Conservation (phyloP, 768 basidiomycete species). For the Hypholoma sublateritium region DNA sequence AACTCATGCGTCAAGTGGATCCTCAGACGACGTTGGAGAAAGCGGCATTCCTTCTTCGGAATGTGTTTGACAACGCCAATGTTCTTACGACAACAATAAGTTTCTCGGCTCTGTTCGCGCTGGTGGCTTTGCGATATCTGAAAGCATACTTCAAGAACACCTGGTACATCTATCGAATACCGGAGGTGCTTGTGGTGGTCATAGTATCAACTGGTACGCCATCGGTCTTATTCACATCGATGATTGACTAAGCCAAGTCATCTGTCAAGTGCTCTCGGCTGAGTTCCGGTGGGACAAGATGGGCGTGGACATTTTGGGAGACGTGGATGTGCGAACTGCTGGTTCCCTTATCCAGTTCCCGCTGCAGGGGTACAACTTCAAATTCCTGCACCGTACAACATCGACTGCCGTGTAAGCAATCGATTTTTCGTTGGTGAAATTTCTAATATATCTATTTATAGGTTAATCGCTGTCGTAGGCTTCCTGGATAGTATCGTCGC, state of each 20-base stretch:
- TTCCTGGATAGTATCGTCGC: constrained; percentile 95
- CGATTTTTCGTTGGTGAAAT: not conserved
- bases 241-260: not conserved
- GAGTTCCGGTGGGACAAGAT: constrained; percentile 71
- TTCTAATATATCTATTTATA: constrained; percentile 22
- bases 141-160: constrained; percentile 59
- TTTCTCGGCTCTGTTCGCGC: constrained; percentile 62
- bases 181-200: constrained; percentile 90
- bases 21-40: constrained; percentile 78
- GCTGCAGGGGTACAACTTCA: constrained; percentile 53
- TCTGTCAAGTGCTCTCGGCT: constrained; percentile 61
- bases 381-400: constrained; percentile 76
- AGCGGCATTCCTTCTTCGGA: constrained; percentile 66
- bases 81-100: constrained; percentile 71
- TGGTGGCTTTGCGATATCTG: constrained; percentile 61
- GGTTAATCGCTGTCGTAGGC: constrained; percentile 80
- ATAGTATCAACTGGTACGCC: constrained; percentile 75
- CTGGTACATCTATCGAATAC: constrained; percentile 77
- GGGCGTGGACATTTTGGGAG: constrained; percentile 84
- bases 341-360: constrained; percentile 74
- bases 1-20: constrained; percentile 51
- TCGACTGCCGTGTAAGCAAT: constrained; percentile 71
- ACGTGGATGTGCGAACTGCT: constrained; percentile 64
- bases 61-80: constrained; percentile 59
- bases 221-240: not conserved